Evolutionary conservation across 176 grass and related monocot species (phyloP).

Genomic region (Aegilops sharonensis): DNA sequence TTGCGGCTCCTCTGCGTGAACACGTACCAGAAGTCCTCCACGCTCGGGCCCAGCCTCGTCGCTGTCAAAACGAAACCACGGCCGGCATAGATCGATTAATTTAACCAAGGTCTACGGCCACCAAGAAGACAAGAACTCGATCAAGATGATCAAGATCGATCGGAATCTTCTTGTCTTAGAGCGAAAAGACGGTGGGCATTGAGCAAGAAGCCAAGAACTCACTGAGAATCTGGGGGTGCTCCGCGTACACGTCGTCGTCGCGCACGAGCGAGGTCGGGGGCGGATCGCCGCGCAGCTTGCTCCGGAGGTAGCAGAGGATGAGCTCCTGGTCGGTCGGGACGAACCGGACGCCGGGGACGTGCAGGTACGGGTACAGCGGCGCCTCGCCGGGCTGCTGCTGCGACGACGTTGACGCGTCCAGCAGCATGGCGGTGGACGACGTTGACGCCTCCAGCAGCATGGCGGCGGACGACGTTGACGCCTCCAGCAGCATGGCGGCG

Average conservation of each 20-base stretch:
- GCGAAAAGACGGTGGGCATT: too few relatives aligned
- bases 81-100: too few relatives aligned
- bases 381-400: not conserved
- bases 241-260: not conserved
- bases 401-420: not conserved
- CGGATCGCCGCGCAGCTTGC: not conserved
- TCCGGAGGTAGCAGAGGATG: not conserved
- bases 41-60: not conserved
- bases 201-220: not conserved
- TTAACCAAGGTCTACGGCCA: too few relatives aligned
- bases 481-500: too few relatives aligned
- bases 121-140: too few relatives aligned
- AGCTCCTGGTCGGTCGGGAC: constrained; percentile 6
- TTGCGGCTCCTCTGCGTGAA: not conserved
- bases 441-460: not conserved
- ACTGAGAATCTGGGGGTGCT: not conserved
- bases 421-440: not conserved
- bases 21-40: not conserved
- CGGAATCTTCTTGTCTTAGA: too few relatives aligned
- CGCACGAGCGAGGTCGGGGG: not conserved
- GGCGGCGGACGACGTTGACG: not conserved
- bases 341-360: constrained; percentile 4
- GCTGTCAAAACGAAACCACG: not conserved
- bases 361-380: not conserved
- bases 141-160: too few relatives aligned